Evolutionary conservation across 1,284 basidiomycete genomes (phyloP), one percentile per base, ranked within the genome.

Genomic region (Puccinia triticina): DNA sequence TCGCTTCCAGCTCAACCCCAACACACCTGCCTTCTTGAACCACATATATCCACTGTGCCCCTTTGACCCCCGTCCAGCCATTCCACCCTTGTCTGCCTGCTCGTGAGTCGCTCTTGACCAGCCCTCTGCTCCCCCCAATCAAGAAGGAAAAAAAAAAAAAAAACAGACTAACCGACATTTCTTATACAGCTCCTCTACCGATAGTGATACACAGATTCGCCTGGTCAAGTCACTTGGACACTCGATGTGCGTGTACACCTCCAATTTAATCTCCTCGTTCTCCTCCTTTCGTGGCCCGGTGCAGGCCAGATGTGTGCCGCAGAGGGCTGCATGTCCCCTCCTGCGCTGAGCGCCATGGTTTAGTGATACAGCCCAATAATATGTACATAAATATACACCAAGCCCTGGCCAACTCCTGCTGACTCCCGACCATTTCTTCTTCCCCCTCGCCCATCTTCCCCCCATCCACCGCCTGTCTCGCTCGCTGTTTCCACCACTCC

Each of bases 231-330:
- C 55, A 57, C 7, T 26, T 57, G n/a, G 26, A 43, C n/a, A n/a
- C 21, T 57, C 55, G 55, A 57, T 57, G 55, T 57, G 55, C 55
- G 55, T 57, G 55, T 57, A n/a, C 55, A 57, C n/a, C 55, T 57
- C n/a, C n/a, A 57, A 57, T 57, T 14, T 57, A 57, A 18, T 26
- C 4, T 16, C 8, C 40, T 43, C 40, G n/a, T 7, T 57, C 55
- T 26, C 26, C 55, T 57, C 23, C 55, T 29, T 26, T 29, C 7
- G 21, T 57, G 55, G 55, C n/a, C 55, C 55, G 55, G 55, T 57
- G 55, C 55, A 57, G 55, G n/a, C n/a, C 55, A 57, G 14, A 50
- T 16, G 16, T 26, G 26, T 10, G 7, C 23, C 26, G 12, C 4
- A 43, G 7, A 7, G 40, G 55, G 23, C 23, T 57, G 55, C 55